Base-by-base conservation (phyloP, 768 basidiomycete genomes). In the Mycena floridula region DNA sequence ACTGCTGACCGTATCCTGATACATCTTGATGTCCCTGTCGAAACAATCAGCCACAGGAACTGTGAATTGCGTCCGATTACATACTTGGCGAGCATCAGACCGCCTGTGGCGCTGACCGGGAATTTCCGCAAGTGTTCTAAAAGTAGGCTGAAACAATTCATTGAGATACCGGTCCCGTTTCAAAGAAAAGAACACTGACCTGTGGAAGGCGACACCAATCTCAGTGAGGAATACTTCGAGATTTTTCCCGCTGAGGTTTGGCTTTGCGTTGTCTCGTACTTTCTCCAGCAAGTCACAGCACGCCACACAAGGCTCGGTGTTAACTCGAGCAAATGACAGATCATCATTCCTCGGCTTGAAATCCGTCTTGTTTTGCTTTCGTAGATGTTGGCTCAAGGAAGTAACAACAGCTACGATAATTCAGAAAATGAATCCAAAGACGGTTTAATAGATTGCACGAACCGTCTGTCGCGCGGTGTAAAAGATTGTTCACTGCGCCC, bases 341-440 rank as follows among this genome's bases (percentile, higher is more conserved):
- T 98, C 95, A 57, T 99, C 96, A 54, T 97, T 93, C 27, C 86
- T 80, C 9, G 96, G 96, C 62, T 95, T 96, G 69, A 96, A 99
- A 60, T 99, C 96, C 40, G 81, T 87, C 56, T 85, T 87, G 70
- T 97, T 97, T 61, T 99, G 96, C 61, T 92, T 94, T 7, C 80
- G 74, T 27, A 99, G 78, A 50, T 89, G 84, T 3, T 72, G 50
- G 2, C 79, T 72, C 6, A 97, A 67, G 83, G 88, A 94, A 16
- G 77, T 62, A 38, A 92, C 61, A 47, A 91, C 76, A 0, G 73
- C 89, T 93, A 49, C 0, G 49, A 4, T 18, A 43, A 35, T 23
- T 12, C 30, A 21, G 28, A 18, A 20, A 23, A 32, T 36, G 42
- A 20, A 43, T 16, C 35, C 13, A 40, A 2, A 15, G 15, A 16